Evolutionary conservation across 1,139 yeast genomes (phyloP).

Genomic region (Debaryomyces subglobosus): DNA sequence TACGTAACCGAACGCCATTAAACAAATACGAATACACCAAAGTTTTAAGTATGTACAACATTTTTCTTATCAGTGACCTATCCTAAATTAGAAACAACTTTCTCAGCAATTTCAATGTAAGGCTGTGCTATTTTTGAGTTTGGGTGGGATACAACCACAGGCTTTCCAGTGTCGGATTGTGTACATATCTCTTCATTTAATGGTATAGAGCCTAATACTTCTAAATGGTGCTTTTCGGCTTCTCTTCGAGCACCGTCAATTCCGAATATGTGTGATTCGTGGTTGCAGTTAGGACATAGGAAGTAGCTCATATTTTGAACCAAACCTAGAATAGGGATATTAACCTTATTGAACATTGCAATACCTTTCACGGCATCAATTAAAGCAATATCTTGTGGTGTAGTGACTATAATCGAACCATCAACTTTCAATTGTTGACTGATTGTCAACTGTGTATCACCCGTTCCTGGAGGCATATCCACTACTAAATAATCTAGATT

Average conservation of each 20-base stretch:
- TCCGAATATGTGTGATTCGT: conserved; percentile 77
- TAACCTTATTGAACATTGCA: conserved; percentile 72
- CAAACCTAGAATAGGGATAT: conserved; percentile 75
- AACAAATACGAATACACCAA: no score
- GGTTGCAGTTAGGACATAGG: conserved; percentile 74
- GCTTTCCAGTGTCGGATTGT: conserved; percentile 66
- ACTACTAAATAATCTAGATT: conserved; percentile 69
- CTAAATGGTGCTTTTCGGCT: conserved; percentile 54
- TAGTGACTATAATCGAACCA: conserved; percentile 82
- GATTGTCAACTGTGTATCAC: conserved; percentile 82
- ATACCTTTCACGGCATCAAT: conserved; percentile 83
- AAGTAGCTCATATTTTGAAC: conserved; percentile 85
- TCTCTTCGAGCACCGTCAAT: conserved; percentile 62
- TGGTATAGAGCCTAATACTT: conserved; percentile 69
- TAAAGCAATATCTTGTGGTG: conserved; percentile 86
- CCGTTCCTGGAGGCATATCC: conserved; percentile 94
- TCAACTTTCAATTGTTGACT: conserved; percentile 76
- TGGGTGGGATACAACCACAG: conserved; percentile 56
- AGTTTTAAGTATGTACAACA: neutral
- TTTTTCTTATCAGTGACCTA: neutral
- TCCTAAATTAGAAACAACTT: conserved; percentile 13
- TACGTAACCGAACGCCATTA: no score
- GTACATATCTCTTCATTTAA: conserved; percentile 62
- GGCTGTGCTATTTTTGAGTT: conserved; percentile 37
- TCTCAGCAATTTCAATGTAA: conserved; percentile 50